phyloP scores from a whole-genome alignment of 1,139 yeast species.

The Pichia sp. region DNA sequence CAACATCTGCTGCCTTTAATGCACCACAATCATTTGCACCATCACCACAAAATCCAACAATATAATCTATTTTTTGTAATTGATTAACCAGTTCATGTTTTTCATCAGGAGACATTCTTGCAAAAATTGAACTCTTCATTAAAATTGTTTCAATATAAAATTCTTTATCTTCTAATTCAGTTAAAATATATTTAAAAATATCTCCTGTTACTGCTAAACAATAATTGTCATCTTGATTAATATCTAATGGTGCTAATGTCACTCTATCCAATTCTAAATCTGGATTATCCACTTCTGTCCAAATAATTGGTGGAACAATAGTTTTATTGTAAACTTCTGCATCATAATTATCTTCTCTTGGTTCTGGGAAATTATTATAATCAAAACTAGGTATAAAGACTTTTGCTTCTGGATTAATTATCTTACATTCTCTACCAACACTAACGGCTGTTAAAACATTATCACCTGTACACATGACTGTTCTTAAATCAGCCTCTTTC shows the following conservation, averaged over 20 bases:
- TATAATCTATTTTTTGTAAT: slow-evolving; percentile 75
- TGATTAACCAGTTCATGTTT: slow-evolving; percentile 92
- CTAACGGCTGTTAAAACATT: slow-evolving; percentile 90
- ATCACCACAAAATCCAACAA: slow-evolving; percentile 97
- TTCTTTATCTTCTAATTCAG: slow-evolving; percentile 41
- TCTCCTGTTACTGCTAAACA: slow-evolving; percentile 89
- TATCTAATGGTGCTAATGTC: slow-evolving; percentile 49
- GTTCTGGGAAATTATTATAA: slow-evolving; percentile 15
- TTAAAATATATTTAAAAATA: slow-evolving; percentile 69
- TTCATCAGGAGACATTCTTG: slow-evolving; percentile 98
- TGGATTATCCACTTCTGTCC: slow-evolving; percentile 63
- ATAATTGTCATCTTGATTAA: slow-evolving; percentile 36
- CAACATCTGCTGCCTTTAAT: slow-evolving; percentile 93
- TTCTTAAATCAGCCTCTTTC: slow-evolving; percentile 63
- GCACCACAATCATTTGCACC: slow-evolving; percentile 99
- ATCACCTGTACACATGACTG: slow-evolving; percentile 97
- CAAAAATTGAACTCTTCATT: slow-evolving; percentile 72
- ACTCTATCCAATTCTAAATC: slow-evolving; percentile 50
- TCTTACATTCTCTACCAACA: slow-evolving; percentile 79
- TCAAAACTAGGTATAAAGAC: slow-evolving; percentile 68
- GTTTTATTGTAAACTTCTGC: slow-evolving; percentile 12
- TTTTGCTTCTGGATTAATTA: slow-evolving; percentile 41
- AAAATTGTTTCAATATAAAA: slow-evolving; percentile 50
- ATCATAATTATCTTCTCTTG: neutral
- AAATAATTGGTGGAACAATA: slow-evolving; percentile 32